Percentiles rank a stretch among this genome's conserved stretches.
Conservation (phyloP, 179 eudicot species). For the Silene coronaria region DNA sequence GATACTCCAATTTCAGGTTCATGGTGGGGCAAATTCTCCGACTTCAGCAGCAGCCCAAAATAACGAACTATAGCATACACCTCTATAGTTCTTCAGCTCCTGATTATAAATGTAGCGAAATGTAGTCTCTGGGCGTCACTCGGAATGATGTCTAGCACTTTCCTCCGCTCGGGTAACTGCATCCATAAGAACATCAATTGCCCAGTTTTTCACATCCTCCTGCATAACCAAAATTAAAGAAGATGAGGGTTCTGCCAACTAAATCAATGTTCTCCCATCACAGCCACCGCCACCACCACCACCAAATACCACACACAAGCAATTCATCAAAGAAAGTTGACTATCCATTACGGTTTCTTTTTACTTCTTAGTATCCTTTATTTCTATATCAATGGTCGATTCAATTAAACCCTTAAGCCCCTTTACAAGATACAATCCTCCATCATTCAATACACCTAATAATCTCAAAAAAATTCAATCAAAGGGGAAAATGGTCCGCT, state of each 20-base stretch:
- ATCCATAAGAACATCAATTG: slow-evolving; percentile 70
- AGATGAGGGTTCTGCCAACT: slow-evolving; percentile 9
- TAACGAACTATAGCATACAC: background rate
- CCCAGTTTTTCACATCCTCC: slow-evolving; percentile 93
- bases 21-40: background rate
- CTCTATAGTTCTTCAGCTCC: background rate
- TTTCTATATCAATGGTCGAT: background rate
- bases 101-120: background rate
- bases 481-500: too few relatives aligned
- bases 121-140: slow-evolving; percentile 21
- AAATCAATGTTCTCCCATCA: background rate
- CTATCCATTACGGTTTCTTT: too few relatives aligned
- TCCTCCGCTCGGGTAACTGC: slow-evolving; percentile 81
- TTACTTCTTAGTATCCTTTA: background rate
- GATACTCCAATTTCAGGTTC: background rate
- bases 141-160: slow-evolving; percentile 38
- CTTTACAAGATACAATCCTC: background rate
- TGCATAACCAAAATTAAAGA: slow-evolving; percentile 26
- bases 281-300: too few relatives aligned
- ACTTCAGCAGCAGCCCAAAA: background rate
- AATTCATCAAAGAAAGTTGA: background rate
- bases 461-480: too few relatives aligned
- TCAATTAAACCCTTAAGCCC: background rate
- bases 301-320: background rate
- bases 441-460: too few relatives aligned